phyloP scores from a whole-genome alignment of 441 rosid species.

The Kokia cookei region DNA sequence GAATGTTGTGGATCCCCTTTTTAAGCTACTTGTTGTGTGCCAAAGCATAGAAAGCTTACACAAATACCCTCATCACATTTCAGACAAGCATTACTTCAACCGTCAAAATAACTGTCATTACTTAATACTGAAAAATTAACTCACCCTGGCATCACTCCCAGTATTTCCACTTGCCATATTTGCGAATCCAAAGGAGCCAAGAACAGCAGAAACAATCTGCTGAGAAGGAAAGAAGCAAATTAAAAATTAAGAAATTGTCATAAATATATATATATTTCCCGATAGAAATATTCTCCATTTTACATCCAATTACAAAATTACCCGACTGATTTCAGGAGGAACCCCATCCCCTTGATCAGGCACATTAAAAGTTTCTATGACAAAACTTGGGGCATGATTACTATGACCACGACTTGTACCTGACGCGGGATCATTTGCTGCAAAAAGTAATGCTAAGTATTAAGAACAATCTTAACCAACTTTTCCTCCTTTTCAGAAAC shows the following conservation, averaged over 20 bases:
- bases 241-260: neutral
- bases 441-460: constrained; percentile 8
- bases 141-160: constrained; percentile 45
- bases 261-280: neutral
- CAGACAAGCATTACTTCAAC: neutral
- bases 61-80: neutral
- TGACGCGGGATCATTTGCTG: constrained; percentile 34
- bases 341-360: constrained; percentile 73
- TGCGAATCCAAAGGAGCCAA: constrained; percentile 62
- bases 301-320: constrained; percentile 24
- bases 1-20: neutral
- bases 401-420: constrained; percentile 27
- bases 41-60: neutral
- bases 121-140: constrained; percentile 1
- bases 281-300: constrained; percentile 3
- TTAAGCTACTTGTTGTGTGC: neutral
- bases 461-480: neutral
- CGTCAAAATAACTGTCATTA: neutral
- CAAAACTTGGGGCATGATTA: constrained; percentile 48
- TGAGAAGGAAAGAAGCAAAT: constrained; percentile 7
- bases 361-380: constrained; percentile 59
- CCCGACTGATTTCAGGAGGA: constrained; percentile 72
- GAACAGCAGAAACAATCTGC: constrained; percentile 74
- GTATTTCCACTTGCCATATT: constrained; percentile 41
- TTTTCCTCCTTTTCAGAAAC: neutral